Conservation (phyloP, 2,329 filamentous ascomycete genomes). For the Botrytis elliptica region DNA sequence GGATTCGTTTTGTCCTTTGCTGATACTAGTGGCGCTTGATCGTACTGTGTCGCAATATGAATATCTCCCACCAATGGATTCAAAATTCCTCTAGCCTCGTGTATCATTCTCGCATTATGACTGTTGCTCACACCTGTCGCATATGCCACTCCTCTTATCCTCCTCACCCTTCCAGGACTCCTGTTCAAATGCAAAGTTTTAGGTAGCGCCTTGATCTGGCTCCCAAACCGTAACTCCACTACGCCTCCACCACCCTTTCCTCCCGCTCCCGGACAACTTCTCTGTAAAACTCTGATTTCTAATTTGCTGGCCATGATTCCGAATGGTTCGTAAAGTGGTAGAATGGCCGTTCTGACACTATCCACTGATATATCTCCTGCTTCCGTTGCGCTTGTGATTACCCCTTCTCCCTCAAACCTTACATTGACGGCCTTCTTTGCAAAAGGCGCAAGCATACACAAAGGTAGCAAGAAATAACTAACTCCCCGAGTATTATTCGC, state of each 20-base stretch:
- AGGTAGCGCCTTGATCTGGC: constrained; percentile 79
- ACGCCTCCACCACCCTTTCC: constrained; percentile 83
- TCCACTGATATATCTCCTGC: constrained; percentile 87
- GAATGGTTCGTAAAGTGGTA: constrained; percentile 87
- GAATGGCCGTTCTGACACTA: constrained; percentile 86
- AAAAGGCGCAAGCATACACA: constrained; percentile 90
- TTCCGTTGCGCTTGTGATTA: constrained; percentile 84
- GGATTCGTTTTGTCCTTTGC: constrained; percentile 54
- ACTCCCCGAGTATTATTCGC: constrained; percentile 75
- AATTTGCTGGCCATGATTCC: constrained; percentile 78
- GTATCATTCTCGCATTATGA: constrained; percentile 95
- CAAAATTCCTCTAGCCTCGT: constrained; percentile 79
- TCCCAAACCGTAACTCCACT: constrained; percentile 90
- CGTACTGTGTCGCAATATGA: constrained; percentile 81
- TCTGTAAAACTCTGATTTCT: constrained; percentile 76
- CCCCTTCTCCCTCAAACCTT: constrained; percentile 83
- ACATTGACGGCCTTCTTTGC: constrained; percentile 90
- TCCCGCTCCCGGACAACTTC: constrained; percentile 73
- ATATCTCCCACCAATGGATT: constrained; percentile 86
- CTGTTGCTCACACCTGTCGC: constrained; percentile 86
- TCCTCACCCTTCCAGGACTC: constrained; percentile 79
- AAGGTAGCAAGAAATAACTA: constrained; percentile 86
- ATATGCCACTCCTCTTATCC: constrained; percentile 90
- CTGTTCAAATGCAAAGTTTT: constrained; percentile 89
- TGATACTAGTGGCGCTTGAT: constrained; percentile 57